A percentile compares a stretch with the other conserved stretches of the same genome.
Conservation (phyloP, 108 stramenopile species). For the Pseudonitzschia pungens region DNA sequence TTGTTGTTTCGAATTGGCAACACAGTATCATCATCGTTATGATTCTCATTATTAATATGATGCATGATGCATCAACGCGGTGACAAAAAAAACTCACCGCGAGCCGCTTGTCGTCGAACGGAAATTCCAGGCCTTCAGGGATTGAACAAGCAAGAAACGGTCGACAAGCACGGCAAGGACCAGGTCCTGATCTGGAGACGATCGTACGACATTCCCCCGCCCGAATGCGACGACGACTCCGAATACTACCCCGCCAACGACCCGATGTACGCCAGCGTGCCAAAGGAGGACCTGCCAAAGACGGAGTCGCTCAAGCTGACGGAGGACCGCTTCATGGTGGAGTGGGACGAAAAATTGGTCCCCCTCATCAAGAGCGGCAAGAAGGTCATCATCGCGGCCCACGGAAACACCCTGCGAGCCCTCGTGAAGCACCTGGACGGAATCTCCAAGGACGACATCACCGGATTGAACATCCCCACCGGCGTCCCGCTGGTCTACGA, state of each 20-base stretch:
- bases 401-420: constrained; percentile 98
- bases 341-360: constrained; percentile 81
- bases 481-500: constrained; percentile 96
- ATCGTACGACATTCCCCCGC: constrained; percentile 95
- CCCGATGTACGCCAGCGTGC: constrained; percentile 79
- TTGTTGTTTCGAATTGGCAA: no score
- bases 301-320: constrained; percentile 92
- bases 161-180: constrained; percentile 94
- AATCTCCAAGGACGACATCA: constrained; percentile 93
- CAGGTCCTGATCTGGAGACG: constrained; percentile 95
- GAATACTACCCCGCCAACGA: constrained; percentile 91
- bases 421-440: constrained; percentile 97
- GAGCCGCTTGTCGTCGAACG: not conserved
- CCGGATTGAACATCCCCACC: constrained; percentile 96
- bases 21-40: no score
- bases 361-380: constrained; percentile 90
- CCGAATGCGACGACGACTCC: constrained; percentile 63
- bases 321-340: constrained; percentile 90
- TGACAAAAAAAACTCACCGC: not conserved
- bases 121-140: constrained; percentile 94
- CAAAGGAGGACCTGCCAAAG: constrained; percentile 62
- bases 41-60: no score
- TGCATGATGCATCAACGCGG: no score
- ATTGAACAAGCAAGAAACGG: constrained; percentile 96
- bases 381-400: constrained; percentile 95